Percentiles rank a stretch among this genome's conserved stretches.
phyloP scores from a whole-genome alignment of 1,284 basidiomycete species.

The Gomphus bonarii region DNA sequence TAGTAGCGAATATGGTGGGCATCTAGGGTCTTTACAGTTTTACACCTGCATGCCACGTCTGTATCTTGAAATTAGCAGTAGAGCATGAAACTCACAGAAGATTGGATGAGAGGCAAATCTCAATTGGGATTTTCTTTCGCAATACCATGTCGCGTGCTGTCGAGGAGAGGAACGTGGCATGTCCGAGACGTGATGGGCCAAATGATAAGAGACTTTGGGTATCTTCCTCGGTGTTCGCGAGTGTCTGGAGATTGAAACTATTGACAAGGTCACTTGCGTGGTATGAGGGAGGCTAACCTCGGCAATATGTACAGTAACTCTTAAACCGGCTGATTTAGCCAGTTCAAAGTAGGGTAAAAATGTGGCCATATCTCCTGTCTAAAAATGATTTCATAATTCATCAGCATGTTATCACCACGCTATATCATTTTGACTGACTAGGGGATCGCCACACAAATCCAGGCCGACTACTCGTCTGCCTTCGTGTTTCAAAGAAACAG shows the following conservation, averaged over 20 bases:
- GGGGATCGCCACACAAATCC: slow-evolving; percentile 72
- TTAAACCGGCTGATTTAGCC: slow-evolving; percentile 49
- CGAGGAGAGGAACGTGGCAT: slow-evolving; percentile 71
- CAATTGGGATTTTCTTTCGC: slow-evolving; percentile 52
- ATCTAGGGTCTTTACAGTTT: slow-evolving; percentile 53
- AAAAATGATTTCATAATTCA: neutral
- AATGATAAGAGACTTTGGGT: slow-evolving; percentile 55
- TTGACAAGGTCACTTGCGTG: neutral
- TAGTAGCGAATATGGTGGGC: slow-evolving; percentile 66
- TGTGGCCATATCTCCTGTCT: slow-evolving; percentile 44
- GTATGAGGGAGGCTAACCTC: slow-evolving; percentile 38
- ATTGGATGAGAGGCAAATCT: slow-evolving; percentile 78
- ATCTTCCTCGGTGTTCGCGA: slow-evolving; percentile 42
- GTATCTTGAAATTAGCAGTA: neutral
- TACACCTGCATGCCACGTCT: slow-evolving; percentile 35
- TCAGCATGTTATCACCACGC: neutral
- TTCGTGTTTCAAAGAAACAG: slow-evolving; percentile 40
- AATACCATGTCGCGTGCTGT: slow-evolving; percentile 48
- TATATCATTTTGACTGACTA: slow-evolving; percentile 20
- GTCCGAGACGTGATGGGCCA: slow-evolving; percentile 62
- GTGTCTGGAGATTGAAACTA: slow-evolving; percentile 28
- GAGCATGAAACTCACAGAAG: slow-evolving; percentile 31
- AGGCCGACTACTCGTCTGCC: slow-evolving; percentile 64
- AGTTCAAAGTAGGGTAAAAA: slow-evolving; percentile 43
- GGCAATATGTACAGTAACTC: slow-evolving; percentile 71